Percentiles rank a stretch among this genome's conserved stretches.
phyloP scores from a whole-genome alignment of 768 basidiomycete species.

The Xerocomellus chrysenteron region DNA sequence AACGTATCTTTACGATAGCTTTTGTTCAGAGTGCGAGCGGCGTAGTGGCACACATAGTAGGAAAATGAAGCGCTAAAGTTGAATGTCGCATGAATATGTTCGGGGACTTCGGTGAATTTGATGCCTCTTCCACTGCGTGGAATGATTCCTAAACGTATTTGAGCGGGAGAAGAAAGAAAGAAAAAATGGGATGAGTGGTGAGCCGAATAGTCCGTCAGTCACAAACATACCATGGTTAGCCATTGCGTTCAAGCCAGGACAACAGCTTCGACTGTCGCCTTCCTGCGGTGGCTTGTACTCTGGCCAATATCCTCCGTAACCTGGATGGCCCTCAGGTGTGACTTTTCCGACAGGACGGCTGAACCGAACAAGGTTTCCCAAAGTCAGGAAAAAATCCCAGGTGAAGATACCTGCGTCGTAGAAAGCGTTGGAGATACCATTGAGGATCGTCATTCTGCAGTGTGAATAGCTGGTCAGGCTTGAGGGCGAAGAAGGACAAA shows the following conservation, averaged over 20 bases:
- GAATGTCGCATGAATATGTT: constrained; percentile 50
- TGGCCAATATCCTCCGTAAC: constrained; percentile 64
- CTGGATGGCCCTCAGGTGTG: constrained; percentile 51
- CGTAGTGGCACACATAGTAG: constrained; percentile 58
- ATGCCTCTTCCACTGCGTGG: constrained; percentile 68
- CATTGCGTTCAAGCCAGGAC: constrained; percentile 74
- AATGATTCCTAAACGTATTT: constrained; percentile 34
- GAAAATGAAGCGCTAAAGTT: constrained; percentile 71
- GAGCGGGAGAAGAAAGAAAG: not conserved
- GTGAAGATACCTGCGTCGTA: not conserved
- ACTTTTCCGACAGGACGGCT: constrained; percentile 48
- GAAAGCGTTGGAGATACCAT: constrained; percentile 7
- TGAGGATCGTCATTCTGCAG: constrained; percentile 6
- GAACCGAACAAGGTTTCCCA: constrained; percentile 12
- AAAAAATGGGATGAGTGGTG: not conserved
- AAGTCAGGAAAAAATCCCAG: constrained; percentile 14
- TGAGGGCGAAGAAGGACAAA: not conserved
- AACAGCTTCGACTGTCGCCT: constrained; percentile 67
- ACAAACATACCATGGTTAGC: constrained; percentile 74
- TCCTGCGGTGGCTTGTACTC: constrained; percentile 56
- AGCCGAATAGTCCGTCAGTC: not conserved
- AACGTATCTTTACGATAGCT: constrained; percentile 57
- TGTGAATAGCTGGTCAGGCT: not conserved
- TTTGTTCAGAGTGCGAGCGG: constrained; percentile 55
- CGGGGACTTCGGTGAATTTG: constrained; percentile 46